Evolutionary conservation across 352 stramenopile species (phyloP).

Genomic region (Phytophthora ramorum): DNA sequence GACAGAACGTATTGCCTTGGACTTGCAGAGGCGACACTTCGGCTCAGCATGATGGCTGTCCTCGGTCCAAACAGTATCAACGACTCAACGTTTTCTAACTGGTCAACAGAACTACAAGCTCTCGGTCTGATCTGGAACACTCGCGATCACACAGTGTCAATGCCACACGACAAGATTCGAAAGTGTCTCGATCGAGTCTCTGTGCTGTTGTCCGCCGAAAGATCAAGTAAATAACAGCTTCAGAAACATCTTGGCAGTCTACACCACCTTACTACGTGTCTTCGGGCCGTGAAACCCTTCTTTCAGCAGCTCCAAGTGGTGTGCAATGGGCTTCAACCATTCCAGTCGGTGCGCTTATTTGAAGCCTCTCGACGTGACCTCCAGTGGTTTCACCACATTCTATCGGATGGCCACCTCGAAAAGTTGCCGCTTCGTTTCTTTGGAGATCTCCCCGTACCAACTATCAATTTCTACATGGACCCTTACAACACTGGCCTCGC

Average conservation of each 20-base stretch:
- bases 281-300: not conserved
- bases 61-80: not conserved
- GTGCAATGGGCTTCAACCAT: not conserved
- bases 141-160: not conserved
- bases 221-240: not conserved
- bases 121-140: not conserved
- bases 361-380: not conserved
- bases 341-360: not conserved
- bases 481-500: not conserved
- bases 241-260: not conserved
- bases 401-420: conserved; percentile 9
- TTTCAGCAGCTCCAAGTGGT: not conserved
- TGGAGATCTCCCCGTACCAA: not conserved
- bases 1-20: not conserved
- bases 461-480: not conserved
- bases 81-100: not conserved
- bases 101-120: not conserved
- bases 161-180: not conserved
- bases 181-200: not conserved
- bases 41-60: not conserved
- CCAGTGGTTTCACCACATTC: not conserved
- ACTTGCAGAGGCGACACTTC: not conserved
- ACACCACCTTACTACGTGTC: not conserved
- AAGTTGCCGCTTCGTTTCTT: conserved; percentile 14
- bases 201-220: not conserved